Conservation (phyloP, 352 stramenopile species). For the Phytophthora vignae region DNA sequence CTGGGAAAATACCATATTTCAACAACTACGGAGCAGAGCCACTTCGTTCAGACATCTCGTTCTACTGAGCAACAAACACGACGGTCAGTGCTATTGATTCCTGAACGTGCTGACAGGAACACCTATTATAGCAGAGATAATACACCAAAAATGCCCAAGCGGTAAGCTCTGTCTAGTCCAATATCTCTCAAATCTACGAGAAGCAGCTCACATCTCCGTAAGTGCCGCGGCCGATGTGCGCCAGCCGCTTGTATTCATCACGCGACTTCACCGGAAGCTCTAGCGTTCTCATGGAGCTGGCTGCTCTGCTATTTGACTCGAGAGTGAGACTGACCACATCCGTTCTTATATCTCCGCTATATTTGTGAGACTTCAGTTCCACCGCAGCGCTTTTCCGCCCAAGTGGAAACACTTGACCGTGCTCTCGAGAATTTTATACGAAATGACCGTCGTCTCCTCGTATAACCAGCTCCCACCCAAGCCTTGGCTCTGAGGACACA, state of each 20-base stretch:
- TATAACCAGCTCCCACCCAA: slow-evolving; percentile 13
- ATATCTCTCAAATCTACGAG: neutral
- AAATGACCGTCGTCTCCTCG: slow-evolving; percentile 42
- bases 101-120: too few species aligned
- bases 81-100: too few species aligned
- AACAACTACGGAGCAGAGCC: too few species aligned
- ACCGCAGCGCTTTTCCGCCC: slow-evolving; percentile 34
- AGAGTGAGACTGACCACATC: too few species aligned
- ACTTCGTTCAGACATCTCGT: too few species aligned
- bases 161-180: neutral
- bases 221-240: slow-evolving; percentile 56
- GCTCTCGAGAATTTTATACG: slow-evolving; percentile 81
- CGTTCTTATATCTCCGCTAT: slow-evolving; percentile 11
- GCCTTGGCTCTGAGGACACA: slow-evolving; percentile 48
- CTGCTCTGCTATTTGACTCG: neutral
- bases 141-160: too few species aligned
- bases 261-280: slow-evolving; percentile 27
- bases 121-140: too few species aligned
- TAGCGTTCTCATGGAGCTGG: neutral
- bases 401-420: slow-evolving; percentile 68
- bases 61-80: too few species aligned
- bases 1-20: too few species aligned
- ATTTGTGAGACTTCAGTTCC: slow-evolving; percentile 29
- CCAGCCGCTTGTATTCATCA: slow-evolving; percentile 39
- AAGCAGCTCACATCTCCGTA: slow-evolving; percentile 60